Percentiles rank a stretch among this genome's conserved stretches.
Evolutionary conservation across 805 yeast genomes (phyloP).

Genomic region (Barnettozyma botsteinii): DNA sequence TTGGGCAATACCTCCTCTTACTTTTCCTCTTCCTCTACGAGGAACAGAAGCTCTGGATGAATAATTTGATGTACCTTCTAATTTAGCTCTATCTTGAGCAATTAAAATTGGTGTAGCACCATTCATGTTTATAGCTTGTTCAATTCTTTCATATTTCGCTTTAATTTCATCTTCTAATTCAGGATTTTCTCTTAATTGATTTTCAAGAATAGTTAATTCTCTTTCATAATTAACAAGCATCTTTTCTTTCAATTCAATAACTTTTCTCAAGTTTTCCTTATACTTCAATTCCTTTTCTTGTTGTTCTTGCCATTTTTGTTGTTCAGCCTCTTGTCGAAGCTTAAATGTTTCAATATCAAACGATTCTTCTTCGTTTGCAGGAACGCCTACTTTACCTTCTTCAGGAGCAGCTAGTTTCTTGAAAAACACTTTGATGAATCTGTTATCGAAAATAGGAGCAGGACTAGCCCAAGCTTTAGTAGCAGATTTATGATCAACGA

Average conservation of each 20-base stretch:
- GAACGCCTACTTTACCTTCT: too few species aligned
- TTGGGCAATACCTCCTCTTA: conserved; percentile 1
- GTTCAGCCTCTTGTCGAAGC: conserved; percentile 34
- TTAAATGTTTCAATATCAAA: conserved; percentile 35
- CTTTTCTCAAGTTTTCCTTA: conserved; percentile 28
- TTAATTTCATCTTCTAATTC: conserved; percentile 13
- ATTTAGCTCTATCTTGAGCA: conserved; percentile 17
- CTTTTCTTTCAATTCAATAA: conserved; percentile 30
- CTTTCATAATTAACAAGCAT: conserved; percentile 31
- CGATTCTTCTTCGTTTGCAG: conserved; percentile 2
- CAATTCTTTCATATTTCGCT: conserved; percentile 12
- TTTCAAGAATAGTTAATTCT: conserved; percentile 20
- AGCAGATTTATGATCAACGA: conserved; percentile 32
- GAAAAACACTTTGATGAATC: conserved; percentile 44
- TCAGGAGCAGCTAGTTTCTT: conserved; percentile 10
- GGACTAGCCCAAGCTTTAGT: conserved; percentile 38
- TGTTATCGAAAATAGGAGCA: conserved; percentile 40
- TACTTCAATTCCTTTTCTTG: conserved; percentile 29
- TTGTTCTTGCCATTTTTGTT: conserved; percentile 36
- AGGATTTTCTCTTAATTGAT: conserved; percentile 14
- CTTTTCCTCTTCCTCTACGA: conserved; percentile 15
- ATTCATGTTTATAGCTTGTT: conserved; percentile 14
- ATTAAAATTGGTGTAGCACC: conserved; percentile 21
- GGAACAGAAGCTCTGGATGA: conserved; percentile 4
- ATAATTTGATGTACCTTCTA: conserved; percentile 9